These are phyloP conservation scores for Scheffersomyces amazonensis DNA, from an alignment of 805 yeast species.

Conservation along the genomic window DNA sequence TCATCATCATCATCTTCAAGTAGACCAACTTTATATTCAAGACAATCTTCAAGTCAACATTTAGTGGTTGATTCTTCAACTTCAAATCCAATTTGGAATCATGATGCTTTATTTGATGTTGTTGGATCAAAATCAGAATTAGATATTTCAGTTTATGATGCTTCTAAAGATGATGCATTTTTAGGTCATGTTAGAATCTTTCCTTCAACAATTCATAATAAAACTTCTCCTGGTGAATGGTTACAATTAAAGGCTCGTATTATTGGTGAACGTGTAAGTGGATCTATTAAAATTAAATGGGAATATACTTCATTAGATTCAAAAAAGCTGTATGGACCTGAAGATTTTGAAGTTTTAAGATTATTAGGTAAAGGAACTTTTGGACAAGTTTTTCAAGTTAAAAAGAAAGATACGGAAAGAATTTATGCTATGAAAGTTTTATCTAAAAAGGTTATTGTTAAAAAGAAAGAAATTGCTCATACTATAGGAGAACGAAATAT, in stretches of 20 bases:
- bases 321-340: conserved; percentile 84
- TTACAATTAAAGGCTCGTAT: conserved; percentile 68
- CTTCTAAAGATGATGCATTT: conserved; percentile 75
- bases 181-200: conserved; percentile 78
- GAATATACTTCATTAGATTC: conserved; percentile 62
- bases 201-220: conserved; percentile 49
- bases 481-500: conserved; percentile 97
- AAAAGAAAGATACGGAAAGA: conserved; percentile 83
- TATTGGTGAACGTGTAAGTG: conserved; percentile 71
- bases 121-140: conserved; percentile 79
- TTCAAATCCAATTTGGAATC: conserved; percentile 83
- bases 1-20: conserved; percentile 7
- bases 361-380: conserved; percentile 94
- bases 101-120: conserved; percentile 90
- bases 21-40: conserved; percentile 35
- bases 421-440: conserved; percentile 97
- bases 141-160: conserved; percentile 89
- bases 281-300: conserved; percentile 74
- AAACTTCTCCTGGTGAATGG: conserved; percentile 60
- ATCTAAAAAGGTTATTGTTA: conserved; percentile 91
- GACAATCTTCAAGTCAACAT: conserved; percentile 37
- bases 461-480: conserved; percentile 96
- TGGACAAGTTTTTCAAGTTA: conserved; percentile 96
- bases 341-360: conserved; percentile 89
- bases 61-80: conserved; percentile 19